Evolutionary conservation across 805 yeast genomes (phyloP).

Genomic region (Spathaspora arborariae): DNA sequence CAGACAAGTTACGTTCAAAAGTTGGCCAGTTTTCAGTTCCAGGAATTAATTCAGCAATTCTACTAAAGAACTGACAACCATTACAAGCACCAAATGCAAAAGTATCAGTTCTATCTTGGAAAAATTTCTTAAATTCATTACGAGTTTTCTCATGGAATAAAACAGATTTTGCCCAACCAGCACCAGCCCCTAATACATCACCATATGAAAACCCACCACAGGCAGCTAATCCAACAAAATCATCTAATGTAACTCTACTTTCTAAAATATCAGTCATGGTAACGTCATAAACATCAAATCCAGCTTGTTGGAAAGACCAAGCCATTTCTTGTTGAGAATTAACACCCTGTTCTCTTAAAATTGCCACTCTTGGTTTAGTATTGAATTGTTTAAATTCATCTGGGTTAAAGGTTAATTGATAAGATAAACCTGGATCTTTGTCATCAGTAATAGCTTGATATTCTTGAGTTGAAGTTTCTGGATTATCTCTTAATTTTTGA

Average conservation of each 20-base stretch:
- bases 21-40: slow-evolving; percentile 96
- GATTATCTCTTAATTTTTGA: slow-evolving; percentile 93
- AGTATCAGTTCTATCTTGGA: slow-evolving; percentile 83
- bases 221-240: slow-evolving; percentile 91
- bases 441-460: slow-evolving; percentile 71
- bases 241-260: slow-evolving; percentile 68
- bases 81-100: slow-evolving; percentile 98
- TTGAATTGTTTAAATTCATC: slow-evolving; percentile 32
- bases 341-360: slow-evolving; percentile 97
- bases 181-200: slow-evolving; percentile 97
- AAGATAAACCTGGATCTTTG: slow-evolving; percentile 84
- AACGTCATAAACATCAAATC: slow-evolving; percentile 89
- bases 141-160: slow-evolving; percentile 77
- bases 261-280: slow-evolving; percentile 90
- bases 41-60: slow-evolving; percentile 82
- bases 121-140: slow-evolving; percentile 71
- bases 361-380: slow-evolving; percentile 80
- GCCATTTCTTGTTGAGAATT: slow-evolving; percentile 99
- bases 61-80: slow-evolving; percentile 94
- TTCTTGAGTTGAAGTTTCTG: slow-evolving; percentile 85
- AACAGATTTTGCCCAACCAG: slow-evolving; percentile 98
- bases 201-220: slow-evolving; percentile 99
- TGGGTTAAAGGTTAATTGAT: slow-evolving; percentile 62
- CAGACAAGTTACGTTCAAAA: slow-evolving; percentile 85
- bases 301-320: slow-evolving; percentile 92